phyloP scores from a whole-genome alignment of 495 filamentous ascomycete genomes.

The Neurospora sp. region DNA sequence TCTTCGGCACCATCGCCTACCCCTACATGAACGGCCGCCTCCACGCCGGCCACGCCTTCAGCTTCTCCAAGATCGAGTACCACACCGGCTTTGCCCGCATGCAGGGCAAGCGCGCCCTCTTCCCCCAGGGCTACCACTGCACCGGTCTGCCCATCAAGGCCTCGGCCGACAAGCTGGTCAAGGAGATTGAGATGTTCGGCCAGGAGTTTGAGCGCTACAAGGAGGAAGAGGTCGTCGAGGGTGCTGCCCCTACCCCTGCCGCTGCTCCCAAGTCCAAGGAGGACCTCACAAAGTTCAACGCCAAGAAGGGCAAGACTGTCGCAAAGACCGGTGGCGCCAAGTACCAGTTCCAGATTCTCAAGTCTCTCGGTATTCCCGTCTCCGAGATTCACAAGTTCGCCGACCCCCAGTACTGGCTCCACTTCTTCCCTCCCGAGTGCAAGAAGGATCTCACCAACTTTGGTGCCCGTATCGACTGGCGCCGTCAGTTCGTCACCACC shows the following conservation, averaged over 20 bases:
- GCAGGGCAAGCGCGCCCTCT: slow-evolving; percentile 78
- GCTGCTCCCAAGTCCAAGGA: slow-evolving; percentile 37
- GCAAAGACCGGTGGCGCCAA: slow-evolving; percentile 84
- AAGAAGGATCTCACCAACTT: slow-evolving; percentile 73
- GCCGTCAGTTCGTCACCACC: slow-evolving; percentile 83
- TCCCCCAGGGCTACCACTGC: slow-evolving; percentile 90
- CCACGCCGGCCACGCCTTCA: slow-evolving; percentile 87
- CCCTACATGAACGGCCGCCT: slow-evolving; percentile 93
- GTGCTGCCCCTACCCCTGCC: slow-evolving; percentile 7
- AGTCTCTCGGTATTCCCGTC: slow-evolving; percentile 65
- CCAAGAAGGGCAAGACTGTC: slow-evolving; percentile 90
- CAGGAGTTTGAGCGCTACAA: slow-evolving; percentile 72
- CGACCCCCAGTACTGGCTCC: slow-evolving; percentile 61
- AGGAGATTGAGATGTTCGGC: slow-evolving; percentile 85
- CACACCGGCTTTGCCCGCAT: slow-evolving; percentile 68
- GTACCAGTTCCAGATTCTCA: slow-evolving; percentile 46
- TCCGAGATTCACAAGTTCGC: slow-evolving; percentile 88
- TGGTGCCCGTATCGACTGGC: slow-evolving; percentile 84
- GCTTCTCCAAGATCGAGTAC: slow-evolving; percentile 81
- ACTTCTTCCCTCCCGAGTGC: slow-evolving; percentile 78
- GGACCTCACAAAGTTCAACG: slow-evolving; percentile 82
- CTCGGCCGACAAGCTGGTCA: slow-evolving; percentile 84
- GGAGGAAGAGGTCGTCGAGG: slow-evolving; percentile 39
- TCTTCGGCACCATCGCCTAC: slow-evolving; percentile 88
- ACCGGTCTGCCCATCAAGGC: slow-evolving; percentile 98